phyloP scores from a whole-genome alignment of 2,329 filamentous ascomycete species.

The Phialophora expanda region DNA sequence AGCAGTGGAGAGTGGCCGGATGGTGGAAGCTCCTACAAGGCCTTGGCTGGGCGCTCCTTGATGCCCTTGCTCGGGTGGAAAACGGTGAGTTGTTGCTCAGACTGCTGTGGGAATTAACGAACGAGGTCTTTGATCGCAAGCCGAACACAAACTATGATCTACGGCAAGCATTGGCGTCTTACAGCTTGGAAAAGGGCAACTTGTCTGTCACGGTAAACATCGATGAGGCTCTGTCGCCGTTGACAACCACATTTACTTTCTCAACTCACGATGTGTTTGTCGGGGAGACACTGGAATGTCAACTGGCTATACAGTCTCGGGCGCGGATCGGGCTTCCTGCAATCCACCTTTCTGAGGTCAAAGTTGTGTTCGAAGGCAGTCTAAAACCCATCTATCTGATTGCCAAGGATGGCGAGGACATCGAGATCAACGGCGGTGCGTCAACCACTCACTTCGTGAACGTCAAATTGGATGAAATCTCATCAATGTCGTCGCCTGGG shows the following conservation, averaged over 20 bases:
- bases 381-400: conserved; percentile 52
- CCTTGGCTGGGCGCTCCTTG: conserved; percentile 59
- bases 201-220: conserved; percentile 54
- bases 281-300: conserved; percentile 62
- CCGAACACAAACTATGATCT: conserved; percentile 53
- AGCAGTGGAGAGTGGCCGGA: conserved; percentile 64
- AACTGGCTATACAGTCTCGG: conserved; percentile 59
- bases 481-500: conserved; percentile 39
- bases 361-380: conserved; percentile 59
- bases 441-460: conserved; percentile 42
- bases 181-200: conserved; percentile 48
- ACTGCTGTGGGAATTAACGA: conserved; percentile 63
- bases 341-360: conserved; percentile 56
- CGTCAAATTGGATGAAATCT: conserved; percentile 46
- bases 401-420: conserved; percentile 41
- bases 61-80: conserved; percentile 55
- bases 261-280: conserved; percentile 62
- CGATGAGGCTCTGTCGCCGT: conserved; percentile 55
- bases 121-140: conserved; percentile 47
- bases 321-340: conserved; percentile 54
- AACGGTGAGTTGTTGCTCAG: conserved; percentile 57
- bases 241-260: conserved; percentile 60
- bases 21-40: conserved; percentile 64
- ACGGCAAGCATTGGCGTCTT: conserved; percentile 5
- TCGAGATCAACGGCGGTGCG: conserved; percentile 35